Percentiles rank a stretch among this genome's conserved stretches.
phyloP scores from a whole-genome alignment of 2,329 filamentous ascomycete species.

The Onygena corvina region DNA sequence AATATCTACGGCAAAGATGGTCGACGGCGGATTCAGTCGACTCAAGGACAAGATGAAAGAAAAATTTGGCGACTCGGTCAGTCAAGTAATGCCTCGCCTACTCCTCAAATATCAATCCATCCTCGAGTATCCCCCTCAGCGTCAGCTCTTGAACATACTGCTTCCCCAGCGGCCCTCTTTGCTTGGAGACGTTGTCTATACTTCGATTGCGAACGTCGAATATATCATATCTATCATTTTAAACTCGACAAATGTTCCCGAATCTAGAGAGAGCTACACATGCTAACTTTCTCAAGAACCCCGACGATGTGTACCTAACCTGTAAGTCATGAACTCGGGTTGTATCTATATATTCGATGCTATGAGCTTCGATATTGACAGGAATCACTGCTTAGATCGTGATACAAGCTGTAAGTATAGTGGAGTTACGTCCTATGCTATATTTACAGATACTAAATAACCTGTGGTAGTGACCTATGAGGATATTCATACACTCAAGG shows the following conservation, averaged over 20 bases:
- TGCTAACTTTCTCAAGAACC: conserved; percentile 31
- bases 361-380: not conserved
- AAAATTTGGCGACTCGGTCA: conserved; percentile 11
- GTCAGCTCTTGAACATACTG: too few relatives aligned
- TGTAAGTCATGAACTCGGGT: conserved; percentile 42
- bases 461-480: conserved; percentile 62
- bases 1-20: conserved; percentile 5
- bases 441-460: not conserved
- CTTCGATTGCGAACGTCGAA: too few relatives aligned
- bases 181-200: too few relatives aligned
- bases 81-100: too few relatives aligned
- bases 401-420: conserved; percentile 53
- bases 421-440: too few relatives aligned
- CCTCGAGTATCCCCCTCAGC: too few relatives aligned
- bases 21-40: conserved; percentile 11
- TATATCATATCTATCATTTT: too few relatives aligned
- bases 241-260: not conserved
- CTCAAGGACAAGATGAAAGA: conserved; percentile 11
- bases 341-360: not conserved
- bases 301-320: conserved; percentile 58
- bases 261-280: not conserved
- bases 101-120: too few relatives aligned
- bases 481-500: conserved; percentile 75
- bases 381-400: conserved; percentile 38
- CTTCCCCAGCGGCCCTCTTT: not conserved